Evolutionary conservation across 1,284 basidiomycete genomes (phyloP), one percentile per base, ranked within the genome.

Genomic region (Papiliotrema laurentii): DNA sequence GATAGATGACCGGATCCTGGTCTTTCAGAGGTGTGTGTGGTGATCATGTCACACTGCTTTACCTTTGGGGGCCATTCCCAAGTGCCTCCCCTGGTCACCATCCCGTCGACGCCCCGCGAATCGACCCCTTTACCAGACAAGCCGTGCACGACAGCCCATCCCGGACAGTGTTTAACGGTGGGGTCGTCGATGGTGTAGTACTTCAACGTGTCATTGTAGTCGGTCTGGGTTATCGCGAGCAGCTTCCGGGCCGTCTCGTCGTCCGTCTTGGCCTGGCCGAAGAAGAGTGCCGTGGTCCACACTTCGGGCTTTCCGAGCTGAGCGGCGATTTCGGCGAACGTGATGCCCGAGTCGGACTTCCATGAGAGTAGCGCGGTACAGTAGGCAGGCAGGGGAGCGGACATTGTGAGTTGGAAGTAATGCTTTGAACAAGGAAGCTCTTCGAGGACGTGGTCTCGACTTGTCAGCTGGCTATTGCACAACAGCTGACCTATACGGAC

Each of bases 251-350:
- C 84, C 6, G 88, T 67, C 41, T 79, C 77, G 13, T 68, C 75
- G 26, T 78, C 67, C 13, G 84, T 69, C 24, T 87, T 87, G 0
- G 88, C 88, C 82, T 90, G 87, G 7, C 86, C 89, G 60, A 89
- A 91, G 73, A 92, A 89, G 35, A 86, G 79, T 1, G 88, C 82
- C 2, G 89, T 89, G n/a, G 89, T 80, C 87, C 87, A 93, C 33
- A 91, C 80, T 69, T 93, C 89, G 60, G 88, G 85, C 61, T 80
- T 83, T n/a, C 79, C 81, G 51, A 91, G 78, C 13, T 76, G 76
- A 51, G 83, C 77, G 4, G 80, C 86, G 55, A 91, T 83, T 41
- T 81, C 75, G 42, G 83, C 85, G 56, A 90, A 91, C 13, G 83
- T 84, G 53, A 86, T 61, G 18, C 82, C 85, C 84, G 59, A 28